These are phyloP conservation scores for Tulasnella sp. DNA, from an alignment of 768 basidiomycete species.

Conservation along the genomic window DNA sequence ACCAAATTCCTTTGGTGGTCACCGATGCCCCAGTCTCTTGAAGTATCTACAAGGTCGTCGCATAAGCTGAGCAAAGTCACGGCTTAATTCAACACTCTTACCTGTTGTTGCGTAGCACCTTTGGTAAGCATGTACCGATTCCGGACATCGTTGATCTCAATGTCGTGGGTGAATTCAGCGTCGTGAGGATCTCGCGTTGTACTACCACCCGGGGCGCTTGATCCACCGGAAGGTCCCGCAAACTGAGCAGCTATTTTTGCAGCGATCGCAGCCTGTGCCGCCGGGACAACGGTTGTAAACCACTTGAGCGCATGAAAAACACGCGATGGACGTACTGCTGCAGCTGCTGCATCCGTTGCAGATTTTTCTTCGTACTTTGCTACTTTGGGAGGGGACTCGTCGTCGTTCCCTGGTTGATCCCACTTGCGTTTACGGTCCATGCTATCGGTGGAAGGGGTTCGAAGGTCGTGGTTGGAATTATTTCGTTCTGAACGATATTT, in stretches of 20 bases:
- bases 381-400: conserved; percentile 32
- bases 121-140: conserved; percentile 93
- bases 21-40: conserved; percentile 89
- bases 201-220: conserved; percentile 31
- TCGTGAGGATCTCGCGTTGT: conserved; percentile 52
- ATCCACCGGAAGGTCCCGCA: conserved; percentile 31
- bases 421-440: conserved; percentile 54
- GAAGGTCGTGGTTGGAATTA: background rate
- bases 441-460: background rate
- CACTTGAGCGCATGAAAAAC: background rate
- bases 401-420: conserved; percentile 51
- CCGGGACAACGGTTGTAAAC: background rate
- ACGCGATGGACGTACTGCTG: conserved; percentile 28
- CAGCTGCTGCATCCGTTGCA: conserved; percentile 61
- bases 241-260: conserved; percentile 93
- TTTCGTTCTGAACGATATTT: background rate
- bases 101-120: conserved; percentile 84
- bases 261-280: conserved; percentile 57
- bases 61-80: background rate
- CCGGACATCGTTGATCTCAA: conserved; percentile 93
- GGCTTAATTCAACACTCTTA: conserved; percentile 27
- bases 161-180: conserved; percentile 76
- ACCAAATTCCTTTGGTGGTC: conserved; percentile 90
- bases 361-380: conserved; percentile 44
- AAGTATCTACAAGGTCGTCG: conserved; percentile 47